Base-by-base conservation (phyloP, 345 rosid genomes). In the Turritis glabra region DNA sequence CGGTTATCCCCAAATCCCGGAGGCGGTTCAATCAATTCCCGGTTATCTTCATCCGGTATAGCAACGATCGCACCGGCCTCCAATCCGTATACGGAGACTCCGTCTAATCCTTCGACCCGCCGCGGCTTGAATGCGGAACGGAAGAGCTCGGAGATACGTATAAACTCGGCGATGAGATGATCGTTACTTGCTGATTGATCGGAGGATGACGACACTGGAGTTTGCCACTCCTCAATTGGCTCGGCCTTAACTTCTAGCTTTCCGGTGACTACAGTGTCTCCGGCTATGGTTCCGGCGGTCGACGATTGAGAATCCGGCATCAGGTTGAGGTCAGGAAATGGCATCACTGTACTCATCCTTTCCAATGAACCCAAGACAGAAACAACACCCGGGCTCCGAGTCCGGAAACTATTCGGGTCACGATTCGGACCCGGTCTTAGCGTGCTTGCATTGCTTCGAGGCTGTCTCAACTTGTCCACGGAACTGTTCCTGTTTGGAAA, bases 241-340 rank as follows among this genome's bases (percentile, higher is more conserved):
- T 92, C 97, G 1, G 78, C 35, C 57, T 89, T 86, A 7, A 89
- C 89, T 56, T 83, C 86, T 27, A 76, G 55, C 15, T 64, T 9
- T n/a, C 59, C 22, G 18, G 76, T 19, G 77, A 76, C 5, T 2
- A 13, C 57, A 5, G 30, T 25, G 1, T 12, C 8, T 67, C 48
- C 30, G n/a, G 76, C 14, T 59, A 78, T 9, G 67, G 69, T 3
- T 18, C 79, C 17, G 22, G 79, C 33, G 41, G 81, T 15, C 61
- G 80, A 3, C 72, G 74, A n/a, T 19, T 52, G 64, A 5, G 83
- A 72, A 27, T 69, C 81, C 7, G 85, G 83, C 25, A 57, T 35
- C 29, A 77, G 82, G 67, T 88, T 85, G 32, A 89, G 92, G 89
- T 88, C 97, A 59, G 75, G 89, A 62, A 91, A 82, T 19, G 90